Evolutionary conservation across 768 basidiomycete species (phyloP), one percentile per base, ranked within the genome.

Genomic region (Neoboletus subvelutipes): DNA sequence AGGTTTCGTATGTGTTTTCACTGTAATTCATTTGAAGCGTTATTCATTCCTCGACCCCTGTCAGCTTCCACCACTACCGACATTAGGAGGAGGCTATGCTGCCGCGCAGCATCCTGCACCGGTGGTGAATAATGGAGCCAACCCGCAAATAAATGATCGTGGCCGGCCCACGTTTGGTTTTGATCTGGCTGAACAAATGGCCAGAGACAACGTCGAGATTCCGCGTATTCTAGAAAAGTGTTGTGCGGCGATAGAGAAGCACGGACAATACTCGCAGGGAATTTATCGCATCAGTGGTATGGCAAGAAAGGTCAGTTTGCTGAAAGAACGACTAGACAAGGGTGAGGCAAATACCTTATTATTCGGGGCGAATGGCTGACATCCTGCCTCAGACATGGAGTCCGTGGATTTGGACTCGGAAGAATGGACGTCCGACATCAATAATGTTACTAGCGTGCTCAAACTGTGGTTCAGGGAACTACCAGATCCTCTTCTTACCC

Each of bases 381-480:
- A 45, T 8, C 18, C 10, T n/a, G 43, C 28, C 18, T 36, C 49
- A 87, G 96, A 98, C 71, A 73, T 98, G 46, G 91, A 97, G 18
- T 79, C 85, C 1, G 90, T 94, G 36, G 88, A 98, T 73, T 78
- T 99, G 50, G 85, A 94, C 68, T 79, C 87, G 7, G 84, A 90
- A 5, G 96, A 98, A 70, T 94, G 94, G 91, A 83, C 90, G 34
- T 80, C 85, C 18, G 97, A 99, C 70, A 94, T 98, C 74, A 98
- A 96, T 76, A 94, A 92, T 58, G 89, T 98, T 50, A 83, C 97
- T n/a, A 91, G 93, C 55, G 92, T 88, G 24, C 77, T 98, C 59
- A 99, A 99, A 74, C 79, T 94, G 65, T 99, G 97, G 95, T 80
- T 99, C 66, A 82, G 97, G 60, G 97, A 99, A 68, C 78, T 98